Percentiles rank a stretch among this genome's conserved stretches.
Conservation (phyloP, 176 grass and related monocot genomes). For the Oropetium thomaeum region DNA sequence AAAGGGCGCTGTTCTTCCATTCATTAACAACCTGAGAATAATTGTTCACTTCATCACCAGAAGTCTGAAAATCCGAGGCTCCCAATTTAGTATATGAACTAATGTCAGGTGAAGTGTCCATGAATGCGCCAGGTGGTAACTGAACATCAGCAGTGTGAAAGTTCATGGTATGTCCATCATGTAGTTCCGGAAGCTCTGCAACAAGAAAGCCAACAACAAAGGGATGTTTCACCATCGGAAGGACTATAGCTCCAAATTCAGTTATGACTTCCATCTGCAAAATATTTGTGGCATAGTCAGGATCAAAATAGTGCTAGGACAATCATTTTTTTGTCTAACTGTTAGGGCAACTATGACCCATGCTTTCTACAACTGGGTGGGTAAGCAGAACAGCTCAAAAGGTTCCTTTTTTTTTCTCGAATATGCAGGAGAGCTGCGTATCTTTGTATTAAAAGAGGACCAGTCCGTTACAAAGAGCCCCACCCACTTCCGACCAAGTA, state of each 20-base stretch:
- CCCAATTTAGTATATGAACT: conserved; percentile 29
- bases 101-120: conserved; percentile 25
- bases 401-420: background rate
- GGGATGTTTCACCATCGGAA: conserved; percentile 84
- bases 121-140: conserved; percentile 24
- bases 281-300: conserved; percentile 16
- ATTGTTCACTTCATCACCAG: conserved; percentile 49
- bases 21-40: conserved; percentile 40
- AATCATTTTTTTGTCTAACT: background rate
- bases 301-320: background rate
- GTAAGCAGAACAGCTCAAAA: background rate
- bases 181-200: conserved; percentile 62
- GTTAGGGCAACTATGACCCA: background rate
- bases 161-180: conserved; percentile 27
- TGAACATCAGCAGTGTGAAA: conserved; percentile 12
- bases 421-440: no score
- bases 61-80: conserved; percentile 42
- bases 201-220: conserved; percentile 90
- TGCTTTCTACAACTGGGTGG: background rate
- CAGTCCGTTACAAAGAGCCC: no score
- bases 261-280: conserved; percentile 61
- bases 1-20: conserved; percentile 57
- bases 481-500: no score
- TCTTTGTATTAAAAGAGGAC: no score
- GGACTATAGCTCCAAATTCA: conserved; percentile 61